Evolutionary conservation across 1,139 yeast species (phyloP), one percentile per base, ranked within the genome.

Genomic region (Entelexis sorbosivorans): DNA sequence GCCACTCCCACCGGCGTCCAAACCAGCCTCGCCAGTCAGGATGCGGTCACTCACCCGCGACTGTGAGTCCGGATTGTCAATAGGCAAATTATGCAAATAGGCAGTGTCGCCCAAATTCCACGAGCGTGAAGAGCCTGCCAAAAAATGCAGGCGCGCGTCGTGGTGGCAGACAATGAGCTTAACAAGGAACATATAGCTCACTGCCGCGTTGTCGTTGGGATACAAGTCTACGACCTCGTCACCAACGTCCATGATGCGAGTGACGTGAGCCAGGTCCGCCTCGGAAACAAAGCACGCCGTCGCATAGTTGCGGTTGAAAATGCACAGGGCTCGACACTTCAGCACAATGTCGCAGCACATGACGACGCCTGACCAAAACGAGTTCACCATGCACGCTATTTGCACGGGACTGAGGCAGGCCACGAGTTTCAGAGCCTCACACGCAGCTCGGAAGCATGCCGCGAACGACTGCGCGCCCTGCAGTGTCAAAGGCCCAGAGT

Each of bases 351-450:
- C 58, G 22, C 60, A 55, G 34, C 55, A 49, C 19, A 54, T 49
- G 46, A 82, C 75, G 50, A 84, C 68, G 59, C 94, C 69, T 1
- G 87, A 74, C 51, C 77, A 76, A 58, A 77, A 77, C 55, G 79
- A 73, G 52, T 82, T 68, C 2, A 94, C 94, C 48, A 79, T 69
- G 3, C 73, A 66, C 0, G 82, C 76, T 38, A 81, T 47, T 20
- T 58, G 33, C 6, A 28, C 40, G 10, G 33, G 43, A 3, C 49
- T 17, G 20, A 44, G 50, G 8, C 38, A 34, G 19, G 51, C 33
- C 4, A 52, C 53, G 17, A 44, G n/a, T 16, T 53, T 51, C n/a
- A 59, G 48, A 3, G 43, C 55, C 17, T 43, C 49, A 8, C 50
- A 33, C n/a, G 60, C 52, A 17, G 42, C 38, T 24, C 45, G 47